Evolutionary conservation across 805 yeast genomes (phyloP).

Genomic region (Saccharomycopsis amapae): DNA sequence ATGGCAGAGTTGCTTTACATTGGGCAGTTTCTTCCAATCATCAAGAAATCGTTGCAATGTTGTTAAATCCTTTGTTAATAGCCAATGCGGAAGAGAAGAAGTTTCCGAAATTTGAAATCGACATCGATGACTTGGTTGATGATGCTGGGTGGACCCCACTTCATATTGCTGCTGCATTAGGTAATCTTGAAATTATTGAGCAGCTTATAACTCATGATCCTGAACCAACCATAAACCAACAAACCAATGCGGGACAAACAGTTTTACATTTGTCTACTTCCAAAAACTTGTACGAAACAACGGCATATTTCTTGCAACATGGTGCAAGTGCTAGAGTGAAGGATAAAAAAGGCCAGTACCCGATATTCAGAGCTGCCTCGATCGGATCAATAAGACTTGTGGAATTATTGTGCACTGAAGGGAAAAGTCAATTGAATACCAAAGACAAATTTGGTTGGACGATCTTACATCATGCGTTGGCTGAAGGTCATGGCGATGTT

Average conservation of each 20-base stretch:
- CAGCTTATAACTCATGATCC: conserved; percentile 45
- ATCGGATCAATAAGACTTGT: conserved; percentile 58
- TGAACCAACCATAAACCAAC: conserved; percentile 51
- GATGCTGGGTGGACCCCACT: conserved; percentile 84
- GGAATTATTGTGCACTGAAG: conserved; percentile 42
- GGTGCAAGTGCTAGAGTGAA: conserved; percentile 57
- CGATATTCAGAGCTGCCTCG: conserved; percentile 80
- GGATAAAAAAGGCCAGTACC: conserved; percentile 58
- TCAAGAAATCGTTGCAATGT: conserved; percentile 40
- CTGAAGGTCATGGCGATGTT: conserved; percentile 82
- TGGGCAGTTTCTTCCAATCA: conserved; percentile 78
- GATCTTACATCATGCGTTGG: conserved; percentile 80
- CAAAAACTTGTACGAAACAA: conserved; percentile 52
- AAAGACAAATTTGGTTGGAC: conserved; percentile 73
- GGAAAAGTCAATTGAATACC: conserved; percentile 58
- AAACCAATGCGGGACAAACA: conserved; percentile 66
- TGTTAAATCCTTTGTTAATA: conserved; percentile 33
- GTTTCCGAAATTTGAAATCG: conserved; percentile 33
- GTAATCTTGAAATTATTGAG: conserved; percentile 48
- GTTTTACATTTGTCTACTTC: conserved; percentile 71
- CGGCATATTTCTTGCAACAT: conserved; percentile 44
- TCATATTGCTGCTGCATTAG: conserved; percentile 76
- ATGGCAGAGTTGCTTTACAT: conserved; percentile 73
- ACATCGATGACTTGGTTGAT: conserved; percentile 63
- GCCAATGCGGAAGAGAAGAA: conserved; percentile 22